Evolutionary conservation across 257 asterid species (phyloP), one percentile per base, ranked within the genome.

Genomic region (Fraxinus excelsior): DNA sequence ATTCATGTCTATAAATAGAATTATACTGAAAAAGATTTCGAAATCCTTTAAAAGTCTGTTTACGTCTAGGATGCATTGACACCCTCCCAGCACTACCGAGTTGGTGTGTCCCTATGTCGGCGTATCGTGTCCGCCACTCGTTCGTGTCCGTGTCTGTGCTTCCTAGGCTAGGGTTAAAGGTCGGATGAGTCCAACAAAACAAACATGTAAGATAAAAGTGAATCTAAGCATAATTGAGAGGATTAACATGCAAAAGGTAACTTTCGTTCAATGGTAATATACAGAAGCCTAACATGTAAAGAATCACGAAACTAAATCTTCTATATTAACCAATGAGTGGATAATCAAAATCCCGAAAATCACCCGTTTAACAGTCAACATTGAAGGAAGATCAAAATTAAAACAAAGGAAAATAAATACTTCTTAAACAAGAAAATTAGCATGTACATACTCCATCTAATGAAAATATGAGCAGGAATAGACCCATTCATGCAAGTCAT

Each of bases 381-480:
- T 23, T 58, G 16, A 42, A 42, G 18, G 66, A 7, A 58, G 66
- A 23, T 42, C 18, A 58, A 58, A 21, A 2, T 4, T 21, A 7
- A 58, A 58, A 58, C 32, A 31, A 26, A 58, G 81, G 74, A 68
- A 56, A 72, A 23, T 21, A 42, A 65, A 46, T 14, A 26, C 5
- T n/a, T 2, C 37, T 40, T 46, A 35, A 37, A 40, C 77, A 64
- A 72, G 42, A 12, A 29, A 23, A 38, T 44, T 3, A 34, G 35
- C 51, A 60, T 19, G 12, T 34, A n/a, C 18, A 42, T 16, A 21
- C 51, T n/a, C 32, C 34, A 62, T 7, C 64, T 60, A 46, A 74
- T 19, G 25, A 78, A 56, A 18, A 14, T 28, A 19, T 67, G 73
- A 29, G 37, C 49, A 56, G 25, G 78, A 73, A 66, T 67, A 29